Conservation (phyloP, 805 yeast genomes). For the Naumovozyma dairenensis region DNA sequence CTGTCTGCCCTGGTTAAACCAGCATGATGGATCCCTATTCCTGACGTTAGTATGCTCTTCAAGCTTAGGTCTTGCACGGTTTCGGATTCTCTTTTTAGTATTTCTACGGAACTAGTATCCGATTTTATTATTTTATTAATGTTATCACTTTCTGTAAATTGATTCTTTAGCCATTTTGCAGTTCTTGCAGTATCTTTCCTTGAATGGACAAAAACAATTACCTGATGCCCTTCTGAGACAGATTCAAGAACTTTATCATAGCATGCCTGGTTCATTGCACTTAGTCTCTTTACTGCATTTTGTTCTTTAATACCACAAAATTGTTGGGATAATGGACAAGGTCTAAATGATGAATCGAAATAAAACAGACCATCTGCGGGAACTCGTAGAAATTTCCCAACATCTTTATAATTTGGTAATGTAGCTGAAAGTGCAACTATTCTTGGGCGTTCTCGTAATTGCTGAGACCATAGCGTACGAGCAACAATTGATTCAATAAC, state of each 20-base stretch:
- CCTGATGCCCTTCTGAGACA: slow-evolving; percentile 56
- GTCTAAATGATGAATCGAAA: slow-evolving; percentile 77
- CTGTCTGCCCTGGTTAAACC: slow-evolving; percentile 70
- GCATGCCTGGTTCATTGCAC: slow-evolving; percentile 86
- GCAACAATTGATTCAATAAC: slow-evolving; percentile 83
- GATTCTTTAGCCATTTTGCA: slow-evolving; percentile 62
- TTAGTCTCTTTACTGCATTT: slow-evolving; percentile 63
- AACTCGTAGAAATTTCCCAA: slow-evolving; percentile 70
- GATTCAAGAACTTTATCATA: slow-evolving; percentile 67
- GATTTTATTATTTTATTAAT: slow-evolving; percentile 36
- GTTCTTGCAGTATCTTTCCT: slow-evolving; percentile 84
- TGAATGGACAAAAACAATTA: slow-evolving; percentile 87
- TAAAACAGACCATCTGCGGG: slow-evolving; percentile 56
- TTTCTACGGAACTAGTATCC: slow-evolving; percentile 48
- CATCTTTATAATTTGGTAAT: slow-evolving; percentile 79
- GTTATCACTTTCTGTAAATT: slow-evolving; percentile 46
- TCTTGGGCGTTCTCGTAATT: slow-evolving; percentile 44
- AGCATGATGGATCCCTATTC: slow-evolving; percentile 89
- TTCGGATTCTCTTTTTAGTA: slow-evolving; percentile 55
- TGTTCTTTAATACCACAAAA: slow-evolving; percentile 82
- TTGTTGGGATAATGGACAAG: slow-evolving; percentile 86
- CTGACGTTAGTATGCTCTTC: slow-evolving; percentile 51
- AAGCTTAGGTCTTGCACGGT: slow-evolving; percentile 43
- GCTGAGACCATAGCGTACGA: slow-evolving; percentile 44
- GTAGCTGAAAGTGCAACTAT: slow-evolving; percentile 88